Percentiles rank a stretch among this genome's conserved stretches.
These are phyloP conservation scores for Carex cristatella DNA, from an alignment of 176 grass and related monocot genomes.

Conservation along the genomic window DNA sequence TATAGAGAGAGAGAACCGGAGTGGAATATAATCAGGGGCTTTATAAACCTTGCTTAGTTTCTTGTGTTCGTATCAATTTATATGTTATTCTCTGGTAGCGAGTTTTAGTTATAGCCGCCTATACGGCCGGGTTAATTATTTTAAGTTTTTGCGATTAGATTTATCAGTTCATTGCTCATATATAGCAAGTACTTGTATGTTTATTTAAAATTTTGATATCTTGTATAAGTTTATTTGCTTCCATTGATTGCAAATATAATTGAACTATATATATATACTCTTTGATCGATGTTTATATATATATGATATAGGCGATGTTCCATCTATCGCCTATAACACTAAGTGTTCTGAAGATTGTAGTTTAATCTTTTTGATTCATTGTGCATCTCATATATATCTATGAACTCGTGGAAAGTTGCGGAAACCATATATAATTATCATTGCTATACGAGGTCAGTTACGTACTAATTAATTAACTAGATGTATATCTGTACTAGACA, in stretches of 20 bases:
- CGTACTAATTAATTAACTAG: background rate
- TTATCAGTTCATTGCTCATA: background rate
- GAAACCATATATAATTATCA: background rate
- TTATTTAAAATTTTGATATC: background rate
- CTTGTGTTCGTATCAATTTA: background rate
- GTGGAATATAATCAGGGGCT: background rate
- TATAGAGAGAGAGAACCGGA: no score
- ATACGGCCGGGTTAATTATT: background rate
- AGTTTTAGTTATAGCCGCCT: background rate
- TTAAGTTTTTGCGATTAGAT: background rate
- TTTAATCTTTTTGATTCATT: no score
- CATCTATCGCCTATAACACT: no score
- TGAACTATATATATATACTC: background rate
- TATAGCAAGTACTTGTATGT: background rate
- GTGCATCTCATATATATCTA: no score
- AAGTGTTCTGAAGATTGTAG: no score
- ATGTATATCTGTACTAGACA: background rate
- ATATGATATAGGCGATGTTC: background rate
- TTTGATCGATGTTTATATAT: background rate
- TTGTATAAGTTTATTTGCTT: background rate
- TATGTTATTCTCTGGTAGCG: background rate
- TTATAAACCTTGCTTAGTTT: conserved; percentile 20
- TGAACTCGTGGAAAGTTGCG: background rate
- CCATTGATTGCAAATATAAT: background rate
- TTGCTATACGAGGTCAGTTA: background rate